Conservation (phyloP, 768 basidiomycete genomes). For the Rubroboletus satanas region DNA sequence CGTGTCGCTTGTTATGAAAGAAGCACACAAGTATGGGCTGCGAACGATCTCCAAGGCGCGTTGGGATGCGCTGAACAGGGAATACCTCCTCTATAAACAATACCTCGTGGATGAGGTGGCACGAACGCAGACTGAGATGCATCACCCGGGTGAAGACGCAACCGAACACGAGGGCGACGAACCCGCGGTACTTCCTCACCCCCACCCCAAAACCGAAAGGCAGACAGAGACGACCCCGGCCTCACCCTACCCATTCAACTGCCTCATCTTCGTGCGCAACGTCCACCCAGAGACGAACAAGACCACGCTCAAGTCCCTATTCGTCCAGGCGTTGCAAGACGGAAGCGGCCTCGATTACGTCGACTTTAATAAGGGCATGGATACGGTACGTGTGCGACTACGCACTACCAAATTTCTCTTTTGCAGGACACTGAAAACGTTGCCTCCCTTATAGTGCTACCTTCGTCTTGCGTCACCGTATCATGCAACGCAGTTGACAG, state of each 20-base stretch:
- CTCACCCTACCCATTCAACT: conserved; percentile 56
- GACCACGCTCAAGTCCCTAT: conserved; percentile 64
- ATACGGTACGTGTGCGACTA: conserved; percentile 45
- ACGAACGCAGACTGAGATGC: conserved; percentile 2
- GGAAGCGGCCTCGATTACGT: conserved; percentile 58
- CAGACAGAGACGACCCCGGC: conserved; percentile 7
- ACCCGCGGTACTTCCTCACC: background rate
- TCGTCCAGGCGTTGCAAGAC: conserved; percentile 40
- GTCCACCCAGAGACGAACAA: conserved; percentile 77
- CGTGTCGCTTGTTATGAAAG: conserved; percentile 21
- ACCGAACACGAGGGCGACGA: background rate
- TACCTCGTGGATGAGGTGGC: conserved; percentile 48
- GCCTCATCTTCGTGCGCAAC: conserved; percentile 68
- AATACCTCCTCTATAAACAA: conserved; percentile 65
- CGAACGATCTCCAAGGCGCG: conserved; percentile 50
- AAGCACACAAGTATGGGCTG: conserved; percentile 58
- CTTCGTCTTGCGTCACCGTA: conserved; percentile 57
- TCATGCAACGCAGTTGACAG: conserved; percentile 43
- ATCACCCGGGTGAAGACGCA: background rate
- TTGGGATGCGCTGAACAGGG: conserved; percentile 64
- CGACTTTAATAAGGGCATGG: conserved; percentile 75
- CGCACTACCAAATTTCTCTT: no score
- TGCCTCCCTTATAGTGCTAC: conserved; percentile 51
- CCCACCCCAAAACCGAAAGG: no score
- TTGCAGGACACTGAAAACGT: background rate